phyloP scores from a whole-genome alignment of 768 basidiomycete genomes.

The Hypholoma fasciculare region DNA sequence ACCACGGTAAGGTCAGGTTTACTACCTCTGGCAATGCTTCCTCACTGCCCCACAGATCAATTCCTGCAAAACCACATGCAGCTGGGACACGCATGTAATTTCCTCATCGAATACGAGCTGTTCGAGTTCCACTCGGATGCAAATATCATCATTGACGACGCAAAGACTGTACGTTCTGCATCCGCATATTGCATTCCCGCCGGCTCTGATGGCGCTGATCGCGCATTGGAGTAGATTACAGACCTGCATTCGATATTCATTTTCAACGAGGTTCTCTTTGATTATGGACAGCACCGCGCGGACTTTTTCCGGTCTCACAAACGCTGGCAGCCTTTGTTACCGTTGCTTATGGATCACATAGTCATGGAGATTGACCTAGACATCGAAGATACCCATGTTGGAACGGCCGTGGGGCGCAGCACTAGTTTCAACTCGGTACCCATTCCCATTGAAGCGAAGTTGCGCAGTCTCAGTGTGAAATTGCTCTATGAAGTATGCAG shows the following conservation, averaged over 20 bases:
- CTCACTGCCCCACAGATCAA: slow-evolving; percentile 48
- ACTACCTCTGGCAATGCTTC: slow-evolving; percentile 5
- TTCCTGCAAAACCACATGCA: slow-evolving; percentile 85
- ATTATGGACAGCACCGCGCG: slow-evolving; percentile 67
- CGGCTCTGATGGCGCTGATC: too few species aligned
- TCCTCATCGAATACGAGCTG: slow-evolving; percentile 81
- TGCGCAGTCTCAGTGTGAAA: slow-evolving; percentile 69
- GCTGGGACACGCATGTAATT: slow-evolving; percentile 77
- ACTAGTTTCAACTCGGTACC: slow-evolving; percentile 39
- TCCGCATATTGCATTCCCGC: too few species aligned
- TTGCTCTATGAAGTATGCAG: slow-evolving; percentile 92
- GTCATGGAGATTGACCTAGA: slow-evolving; percentile 80
- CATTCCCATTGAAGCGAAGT: slow-evolving; percentile 82
- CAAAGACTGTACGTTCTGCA: slow-evolving; percentile 51
- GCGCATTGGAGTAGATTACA: slow-evolving; percentile 56
- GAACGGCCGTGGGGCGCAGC: slow-evolving; percentile 37
- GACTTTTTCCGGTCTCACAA: slow-evolving; percentile 77
- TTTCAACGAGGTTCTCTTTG: slow-evolving; percentile 73
- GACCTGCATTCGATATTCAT: slow-evolving; percentile 85
- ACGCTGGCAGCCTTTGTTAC: slow-evolving; percentile 81
- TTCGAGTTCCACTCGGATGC: slow-evolving; percentile 92
- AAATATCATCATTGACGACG: slow-evolving; percentile 75
- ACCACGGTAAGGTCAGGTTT: slow-evolving; percentile 67
- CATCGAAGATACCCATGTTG: slow-evolving; percentile 60
- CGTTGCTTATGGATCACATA: slow-evolving; percentile 83